These are phyloP conservation scores for Ophiostoma tasmaniense DNA, from an alignment of 2,329 filamentous ascomycete genomes.

Conservation along the genomic window DNA sequence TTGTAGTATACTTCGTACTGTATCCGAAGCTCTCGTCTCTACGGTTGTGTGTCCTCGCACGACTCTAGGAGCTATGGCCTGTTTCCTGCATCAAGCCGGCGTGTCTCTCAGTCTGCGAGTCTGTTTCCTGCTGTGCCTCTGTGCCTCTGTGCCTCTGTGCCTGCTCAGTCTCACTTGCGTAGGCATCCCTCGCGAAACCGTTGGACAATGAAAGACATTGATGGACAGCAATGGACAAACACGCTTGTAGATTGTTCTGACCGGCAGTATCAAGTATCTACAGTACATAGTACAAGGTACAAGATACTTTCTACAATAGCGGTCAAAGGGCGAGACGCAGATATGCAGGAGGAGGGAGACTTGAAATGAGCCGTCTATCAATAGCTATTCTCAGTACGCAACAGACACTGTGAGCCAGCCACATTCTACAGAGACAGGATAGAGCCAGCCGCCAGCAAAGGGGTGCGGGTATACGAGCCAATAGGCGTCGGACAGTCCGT, in stretches of 20 bases:
- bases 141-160: not conserved
- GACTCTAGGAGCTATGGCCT: not conserved
- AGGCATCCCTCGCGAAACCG: not conserved
- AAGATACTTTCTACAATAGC: not conserved
- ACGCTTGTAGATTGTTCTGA: not conserved
- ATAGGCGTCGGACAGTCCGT: not conserved
- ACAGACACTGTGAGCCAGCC: not conserved
- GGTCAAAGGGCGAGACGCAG: slow-evolving; percentile 1
- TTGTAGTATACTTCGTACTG: no score
- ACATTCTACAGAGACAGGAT: not conserved
- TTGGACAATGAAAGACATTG: not conserved
- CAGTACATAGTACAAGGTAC: not conserved
- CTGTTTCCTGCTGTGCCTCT: not conserved
- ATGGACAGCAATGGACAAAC: not conserved
- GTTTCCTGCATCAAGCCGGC: not conserved
- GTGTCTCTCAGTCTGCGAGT: no score
- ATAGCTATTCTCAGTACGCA: not conserved
- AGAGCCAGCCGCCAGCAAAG: not conserved
- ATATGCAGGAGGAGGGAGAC: not conserved
- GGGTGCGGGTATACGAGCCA: not conserved
- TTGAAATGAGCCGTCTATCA: not conserved
- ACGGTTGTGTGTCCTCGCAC: not conserved
- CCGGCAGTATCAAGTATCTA: not conserved
- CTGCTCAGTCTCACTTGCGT: not conserved
- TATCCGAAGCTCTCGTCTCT: not conserved